Conservation (phyloP, 495 filamentous ascomycete genomes). For the Aspergillus sclerotioniger region DNA sequence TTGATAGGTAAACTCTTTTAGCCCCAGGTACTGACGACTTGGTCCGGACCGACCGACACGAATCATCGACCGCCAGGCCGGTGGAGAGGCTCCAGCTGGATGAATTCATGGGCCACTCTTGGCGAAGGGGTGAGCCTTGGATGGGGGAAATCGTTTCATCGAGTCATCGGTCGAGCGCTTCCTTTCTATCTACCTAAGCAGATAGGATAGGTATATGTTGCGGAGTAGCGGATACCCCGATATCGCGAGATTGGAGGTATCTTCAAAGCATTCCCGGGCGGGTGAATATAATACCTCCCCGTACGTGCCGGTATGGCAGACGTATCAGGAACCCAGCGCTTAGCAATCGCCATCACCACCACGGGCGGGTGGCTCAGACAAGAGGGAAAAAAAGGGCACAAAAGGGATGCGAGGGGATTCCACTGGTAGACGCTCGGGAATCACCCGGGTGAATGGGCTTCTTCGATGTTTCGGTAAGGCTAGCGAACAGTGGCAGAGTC, state of each 20-base stretch:
- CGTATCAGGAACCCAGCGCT: slow-evolving; percentile 21
- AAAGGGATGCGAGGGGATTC: neutral
- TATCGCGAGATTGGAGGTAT: neutral
- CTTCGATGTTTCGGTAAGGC: neutral
- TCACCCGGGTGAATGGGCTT: slow-evolving; percentile 1
- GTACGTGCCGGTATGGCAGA: slow-evolving; percentile 12
- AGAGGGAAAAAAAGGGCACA: neutral
- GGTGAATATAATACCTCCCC: slow-evolving; percentile 1
- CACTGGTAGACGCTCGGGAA: neutral
- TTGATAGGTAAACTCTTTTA: slow-evolving; percentile 21
- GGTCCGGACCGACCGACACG: slow-evolving; percentile 25
- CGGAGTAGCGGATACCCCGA: neutral
- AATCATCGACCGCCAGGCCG: slow-evolving; percentile 21
- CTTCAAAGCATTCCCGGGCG: neutral
- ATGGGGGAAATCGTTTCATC: neutral
- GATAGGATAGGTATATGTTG: too few species aligned
- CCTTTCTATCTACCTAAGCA: too few species aligned
- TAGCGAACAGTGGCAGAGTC: neutral
- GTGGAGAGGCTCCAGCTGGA: slow-evolving; percentile 16
- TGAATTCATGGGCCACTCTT: slow-evolving; percentile 17
- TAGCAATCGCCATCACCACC: neutral
- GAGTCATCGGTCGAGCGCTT: too few species aligned
- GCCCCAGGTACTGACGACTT: slow-evolving; percentile 28
- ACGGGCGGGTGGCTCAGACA: neutral
- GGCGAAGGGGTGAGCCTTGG: slow-evolving; percentile 9